These are phyloP conservation scores for Ogataea minuta DNA, from an alignment of 805 yeast genomes.

Conservation along the genomic window DNA sequence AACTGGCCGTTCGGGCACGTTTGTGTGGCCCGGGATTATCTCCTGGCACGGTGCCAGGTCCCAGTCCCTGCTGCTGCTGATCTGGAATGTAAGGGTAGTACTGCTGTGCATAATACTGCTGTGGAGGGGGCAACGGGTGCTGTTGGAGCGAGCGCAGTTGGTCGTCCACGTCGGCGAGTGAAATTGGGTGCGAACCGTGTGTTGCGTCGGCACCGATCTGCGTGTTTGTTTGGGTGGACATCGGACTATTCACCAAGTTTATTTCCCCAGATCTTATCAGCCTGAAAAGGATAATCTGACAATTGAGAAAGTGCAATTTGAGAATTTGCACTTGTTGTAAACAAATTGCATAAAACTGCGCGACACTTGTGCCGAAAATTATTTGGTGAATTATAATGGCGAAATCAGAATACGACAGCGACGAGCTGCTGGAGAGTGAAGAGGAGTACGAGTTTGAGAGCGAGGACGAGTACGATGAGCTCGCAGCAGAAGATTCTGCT, in stretches of 20 bases:
- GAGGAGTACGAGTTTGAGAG: constrained; percentile 20
- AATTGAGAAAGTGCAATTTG: constrained; percentile 11
- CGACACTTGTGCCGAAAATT: constrained; percentile 8
- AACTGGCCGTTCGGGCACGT: constrained; percentile 9
- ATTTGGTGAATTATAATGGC: constrained; percentile 1
- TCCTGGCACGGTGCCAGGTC: constrained; percentile 7
- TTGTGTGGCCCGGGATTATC: constrained; percentile 6
- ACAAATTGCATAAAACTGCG: constrained; percentile 13
- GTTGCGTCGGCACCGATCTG: constrained; percentile 11
- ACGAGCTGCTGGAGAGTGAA: constrained; percentile 16
- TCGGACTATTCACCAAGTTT: background rate
- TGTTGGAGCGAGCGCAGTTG: constrained; percentile 22
- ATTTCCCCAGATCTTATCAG: constrained; percentile 13
- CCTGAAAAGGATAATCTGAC: constrained; percentile 16
- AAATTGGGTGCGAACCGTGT: constrained; percentile 15
- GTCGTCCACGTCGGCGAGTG: constrained; percentile 27
- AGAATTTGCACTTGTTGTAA: constrained; percentile 8
- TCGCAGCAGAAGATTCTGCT: constrained; percentile 25
- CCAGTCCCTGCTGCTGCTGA: constrained; percentile 15
- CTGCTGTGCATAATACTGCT: constrained; percentile 21
- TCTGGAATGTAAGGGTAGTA: constrained; percentile 21
- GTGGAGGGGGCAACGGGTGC: constrained; percentile 13
- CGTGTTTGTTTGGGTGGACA: constrained; percentile 15
- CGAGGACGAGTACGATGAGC: constrained; percentile 19
- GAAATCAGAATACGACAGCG: constrained; percentile 13